Evolutionary conservation across 73 alveolate species (phyloP), one percentile per base, ranked within the genome.

Genomic region (Paramecium sonneborni): DNA sequence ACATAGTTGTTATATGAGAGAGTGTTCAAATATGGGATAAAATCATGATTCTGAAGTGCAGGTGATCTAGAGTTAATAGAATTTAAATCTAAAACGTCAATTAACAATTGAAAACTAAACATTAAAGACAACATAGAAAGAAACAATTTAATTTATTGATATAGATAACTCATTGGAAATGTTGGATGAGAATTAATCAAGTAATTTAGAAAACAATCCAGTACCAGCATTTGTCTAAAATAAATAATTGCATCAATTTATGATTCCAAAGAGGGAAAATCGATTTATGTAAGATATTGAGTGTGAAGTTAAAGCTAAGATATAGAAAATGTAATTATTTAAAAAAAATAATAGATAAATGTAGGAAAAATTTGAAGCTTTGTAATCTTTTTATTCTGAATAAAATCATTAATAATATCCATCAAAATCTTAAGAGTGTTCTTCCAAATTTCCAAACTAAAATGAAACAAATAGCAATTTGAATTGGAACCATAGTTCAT

Each of bases 121-220:
- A 2, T 62, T 62, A 62, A 62, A 62, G 24, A 62, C 84, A 26
- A 62, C 84, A 26, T 62, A 32, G 26, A 62, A 62, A 62, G 84
- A 46, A 62, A 62, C 84, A 62, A 62, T 26, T 26, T 32, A 62
- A 62, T 15, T 52, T 15, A 32, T 21, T 26, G 39, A 62, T 23
- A 30, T 10, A 30, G 84, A 62, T 10, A 62, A n/a, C 84, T 26
- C 84, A 12, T 5, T 15, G 18, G 84, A 62, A 30, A 62, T 30
- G 39, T 2, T 62, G 20, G 84, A 62, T 18, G 84, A 62, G 44
- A 30, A 62, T 26, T 62, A 62, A 62, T 62, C 84, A n/a, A 62
- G 84, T 62, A 62, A 62, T 62, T 62, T 62, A 21, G 84, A 62
- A 62, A 62, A 62, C 48, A 62, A 62, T 28, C 84, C 84, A 26